Base-by-base conservation (phyloP, 331 rosid species). In the Cydonia oblonga region DNA sequence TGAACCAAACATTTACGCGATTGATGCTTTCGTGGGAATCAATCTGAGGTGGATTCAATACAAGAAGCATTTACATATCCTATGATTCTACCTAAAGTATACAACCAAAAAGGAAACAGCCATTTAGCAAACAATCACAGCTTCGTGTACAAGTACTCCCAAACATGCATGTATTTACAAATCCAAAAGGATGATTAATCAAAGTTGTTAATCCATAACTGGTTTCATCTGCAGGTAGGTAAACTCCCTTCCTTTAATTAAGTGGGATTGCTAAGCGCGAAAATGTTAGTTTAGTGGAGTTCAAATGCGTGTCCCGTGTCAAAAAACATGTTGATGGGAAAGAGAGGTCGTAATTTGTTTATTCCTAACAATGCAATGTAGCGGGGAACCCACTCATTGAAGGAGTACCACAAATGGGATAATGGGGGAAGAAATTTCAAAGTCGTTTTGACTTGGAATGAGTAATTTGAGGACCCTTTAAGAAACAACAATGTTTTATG, bases 311-410 rank as follows among this genome's bases (percentile, higher is more conserved):
- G 75, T 71, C 70, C 64, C 70, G 53, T 26, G 78, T 52, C 69
- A 68, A 81, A 81, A 73, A 79, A 76, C 81, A 78, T 58, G 66
- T 67, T 68, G 83, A 80, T 65, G 75, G 15, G 68, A 82, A 81
- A 75, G 68, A 75, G 57, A 82, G 59, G 16, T 70, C 10, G 73
- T 49, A 49, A 16, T 73, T 63, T 67, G 73, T 64, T 56, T n/a
- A n/a, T 82, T 86, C 79, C 64, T 73, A 52, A 68, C 80, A 68
- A 66, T 84, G 82, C n/a, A 70, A 63, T 58, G 72, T 81, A 78
- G 87, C 83, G 91, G 96, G 83, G 80, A 83, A 78, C 86, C 83
- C 89, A 87, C 90, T 88, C 78, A 74, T 76, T 79, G 71, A 19
- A 75, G 69, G 13, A 75, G 74, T 57, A 22, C 72, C 69, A 84